Evolutionary conservation across 2,329 filamentous ascomycete species (phyloP).

Genomic region (Chaetomiaceae sp.): DNA sequence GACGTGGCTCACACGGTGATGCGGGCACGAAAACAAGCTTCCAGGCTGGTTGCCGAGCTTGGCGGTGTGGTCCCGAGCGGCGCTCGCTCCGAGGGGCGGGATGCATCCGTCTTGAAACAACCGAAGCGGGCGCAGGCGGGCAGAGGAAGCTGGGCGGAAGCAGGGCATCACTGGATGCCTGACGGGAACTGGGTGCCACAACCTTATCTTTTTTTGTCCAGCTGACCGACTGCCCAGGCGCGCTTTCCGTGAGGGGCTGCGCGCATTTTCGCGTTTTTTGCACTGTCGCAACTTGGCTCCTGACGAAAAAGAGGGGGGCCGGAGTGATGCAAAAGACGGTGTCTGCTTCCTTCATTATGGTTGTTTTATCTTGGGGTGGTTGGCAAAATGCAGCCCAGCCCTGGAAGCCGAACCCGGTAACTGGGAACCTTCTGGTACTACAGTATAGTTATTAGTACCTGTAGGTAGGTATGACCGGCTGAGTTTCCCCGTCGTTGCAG

Average conservation of each 20-base stretch:
- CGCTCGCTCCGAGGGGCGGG: not conserved
- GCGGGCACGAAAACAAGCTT: not conserved
- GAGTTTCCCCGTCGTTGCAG: too few species aligned
- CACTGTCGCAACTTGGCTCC: too few species aligned
- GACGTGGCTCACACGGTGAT: not conserved
- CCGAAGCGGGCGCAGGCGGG: not conserved
- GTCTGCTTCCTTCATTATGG: too few species aligned
- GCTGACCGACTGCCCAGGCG: constrained; percentile 9
- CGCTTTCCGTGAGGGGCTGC: not conserved
- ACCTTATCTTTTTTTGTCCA: constrained; percentile 9
- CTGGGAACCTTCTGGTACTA: too few species aligned
- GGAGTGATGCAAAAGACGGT: too few species aligned
- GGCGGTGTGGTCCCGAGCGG: not conserved
- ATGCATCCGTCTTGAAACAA: constrained; percentile 5
- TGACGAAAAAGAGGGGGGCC: too few species aligned
- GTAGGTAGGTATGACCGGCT: too few species aligned
- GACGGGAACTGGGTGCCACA: too few species aligned
- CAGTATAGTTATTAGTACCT: too few species aligned
- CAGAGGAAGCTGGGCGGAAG: not conserved
- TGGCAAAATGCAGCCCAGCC: too few species aligned
- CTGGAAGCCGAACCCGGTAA: too few species aligned
- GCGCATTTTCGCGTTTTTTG: not conserved
- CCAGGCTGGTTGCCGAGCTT: not conserved
- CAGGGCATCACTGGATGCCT: not conserved
- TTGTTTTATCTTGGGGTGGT: too few species aligned